Evolutionary conservation across 2,329 filamentous ascomycete species (phyloP), one percentile per base, ranked within the genome.

Genomic region (Pseudovirgaria hyperparasitica): DNA sequence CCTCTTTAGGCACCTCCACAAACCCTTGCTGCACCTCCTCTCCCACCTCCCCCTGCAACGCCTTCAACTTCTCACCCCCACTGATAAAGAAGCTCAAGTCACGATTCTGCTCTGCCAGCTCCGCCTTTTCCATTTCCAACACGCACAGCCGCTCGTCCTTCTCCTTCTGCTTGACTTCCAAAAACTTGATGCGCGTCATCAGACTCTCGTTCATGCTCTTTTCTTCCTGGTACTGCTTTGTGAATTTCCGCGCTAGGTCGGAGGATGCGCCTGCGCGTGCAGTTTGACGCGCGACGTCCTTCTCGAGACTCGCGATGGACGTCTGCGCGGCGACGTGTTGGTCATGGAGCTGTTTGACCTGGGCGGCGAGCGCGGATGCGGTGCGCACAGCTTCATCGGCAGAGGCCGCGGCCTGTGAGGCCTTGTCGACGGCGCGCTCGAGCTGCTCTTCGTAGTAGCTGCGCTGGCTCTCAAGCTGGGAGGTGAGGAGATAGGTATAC

Each of bases 391-490:
- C 76, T 25, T 64, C 63, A 34, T 81, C 75, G 1, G 80, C 82
- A 0, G 70, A 64, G 0, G 71, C 63, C 0, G 71, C 65, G 0
- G 86, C 82, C 43, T 78, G 72, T 2, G 76, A 69, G 0, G 86
- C 86, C 57, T 96, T 96, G 53, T 92, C 82, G 0, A 79, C 85
- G 0, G 84, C 82, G 36, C 92, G 84, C 43, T 76, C 78, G 27
- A 98, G 70, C 50, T 92, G 74, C 40, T 92, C 87, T 50, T 96
- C 87, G 41, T 92, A 98, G 55, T 96, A 98, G 1, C 81, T 67
- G 7, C 90, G 72, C 51, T 98, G 90, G 22, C 78, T 85, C 49
- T 96, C 90, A 3, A 98, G 72, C 47, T 98, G 90, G 33, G 77
- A 86, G 3, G 82, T 92, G 8, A 98, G 70, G 2, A 98, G 71